phyloP scores from a whole-genome alignment of 108 stramenopile genomes.

The Discostella pseudostelligera region DNA sequence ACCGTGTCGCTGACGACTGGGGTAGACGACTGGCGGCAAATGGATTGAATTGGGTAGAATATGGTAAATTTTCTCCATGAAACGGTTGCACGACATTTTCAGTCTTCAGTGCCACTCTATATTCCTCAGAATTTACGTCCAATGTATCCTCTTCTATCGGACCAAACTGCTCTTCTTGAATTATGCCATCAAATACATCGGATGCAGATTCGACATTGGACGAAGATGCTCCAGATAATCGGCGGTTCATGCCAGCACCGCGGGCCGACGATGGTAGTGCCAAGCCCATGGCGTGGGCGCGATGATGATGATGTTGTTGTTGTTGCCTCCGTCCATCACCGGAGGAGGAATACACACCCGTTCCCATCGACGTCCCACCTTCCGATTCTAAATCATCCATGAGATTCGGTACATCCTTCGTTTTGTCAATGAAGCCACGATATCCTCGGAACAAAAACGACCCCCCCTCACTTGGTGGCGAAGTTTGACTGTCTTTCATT shows the following conservation, averaged over 20 bases:
- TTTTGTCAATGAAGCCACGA: slow-evolving; percentile 73
- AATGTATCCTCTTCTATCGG: slow-evolving; percentile 11
- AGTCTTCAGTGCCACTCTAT: slow-evolving; percentile 1
- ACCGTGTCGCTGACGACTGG: no score
- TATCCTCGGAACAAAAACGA: slow-evolving; percentile 44
- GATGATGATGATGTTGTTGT: slow-evolving; percentile 10
- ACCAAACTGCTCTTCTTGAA: slow-evolving; percentile 18
- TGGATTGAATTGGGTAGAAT: slow-evolving; percentile 33
- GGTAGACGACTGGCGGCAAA: slow-evolving; percentile 20
- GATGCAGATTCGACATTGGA: slow-evolving; percentile 46
- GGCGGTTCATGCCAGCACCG: slow-evolving; percentile 11
- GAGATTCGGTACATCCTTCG: slow-evolving; percentile 77
- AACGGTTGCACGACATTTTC: slow-evolving; percentile 1
- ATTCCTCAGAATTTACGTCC: slow-evolving; percentile 9
- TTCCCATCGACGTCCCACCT: slow-evolving; percentile 54
- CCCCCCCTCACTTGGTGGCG: slow-evolving; percentile 32
- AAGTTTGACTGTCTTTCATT: slow-evolving; percentile 32
- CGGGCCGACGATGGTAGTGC: slow-evolving; percentile 12
- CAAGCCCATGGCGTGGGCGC: slow-evolving; percentile 2
- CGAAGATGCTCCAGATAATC: slow-evolving; percentile 13
- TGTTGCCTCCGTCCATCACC: neutral
- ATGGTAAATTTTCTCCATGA: slow-evolving; percentile 11
- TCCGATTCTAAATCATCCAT: slow-evolving; percentile 79
- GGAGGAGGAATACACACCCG: no score
- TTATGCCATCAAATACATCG: slow-evolving; percentile 68